Evolutionary conservation across 768 basidiomycete genomes (phyloP), one percentile per base, ranked within the genome.

Genomic region (Amanita jacksonii): DNA sequence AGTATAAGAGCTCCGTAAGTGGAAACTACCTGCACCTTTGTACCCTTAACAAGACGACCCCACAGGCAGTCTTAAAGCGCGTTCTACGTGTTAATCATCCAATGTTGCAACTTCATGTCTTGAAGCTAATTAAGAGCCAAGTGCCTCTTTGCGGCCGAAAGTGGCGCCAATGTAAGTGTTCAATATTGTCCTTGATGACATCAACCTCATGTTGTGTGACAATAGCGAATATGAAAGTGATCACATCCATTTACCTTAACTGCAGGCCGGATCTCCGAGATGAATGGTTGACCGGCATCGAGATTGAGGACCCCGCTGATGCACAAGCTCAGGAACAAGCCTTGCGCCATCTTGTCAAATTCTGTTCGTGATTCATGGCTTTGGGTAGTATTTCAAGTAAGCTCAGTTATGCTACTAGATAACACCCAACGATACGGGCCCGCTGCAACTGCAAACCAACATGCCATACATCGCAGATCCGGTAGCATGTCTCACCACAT

Each of bases 81-180:
- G 87, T 98, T 49, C 69, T 98, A 45, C 79, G 87, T 63, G 92
- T 99, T 8, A 81, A 86, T 53, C 96, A 99, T 55, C 89, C 92
- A 3, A 73, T 94, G 75, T 63, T 98, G 48, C 94, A 97, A 59
- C 73, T 98, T 19, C 90, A 96, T 62, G 79, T 96, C 7, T 71
- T 99, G 51, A 99, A 99, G 64, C 69, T 98, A 47, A 93, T 98
- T 70, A 99, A 99, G 70, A 93, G 90, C 51, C 96, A 98, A 72
- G 92, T 98, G 4, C 96, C 96, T 2, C 97, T 91, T 61, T 94
- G 91, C 57, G 96, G 94, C 15, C 74, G 94, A 32, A 97, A 94
- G 65, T 99, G 96, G 96, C 74, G 94, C 40, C 92, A 96, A 68
- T 85, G 93, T 96, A 63, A 54, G 77, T 60, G 13, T 24, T 16